Percentiles rank a stretch among this genome's conserved stretches.
phyloP scores from a whole-genome alignment of 2,329 filamentous ascomycete species.

The Xylaria sp. region DNA sequence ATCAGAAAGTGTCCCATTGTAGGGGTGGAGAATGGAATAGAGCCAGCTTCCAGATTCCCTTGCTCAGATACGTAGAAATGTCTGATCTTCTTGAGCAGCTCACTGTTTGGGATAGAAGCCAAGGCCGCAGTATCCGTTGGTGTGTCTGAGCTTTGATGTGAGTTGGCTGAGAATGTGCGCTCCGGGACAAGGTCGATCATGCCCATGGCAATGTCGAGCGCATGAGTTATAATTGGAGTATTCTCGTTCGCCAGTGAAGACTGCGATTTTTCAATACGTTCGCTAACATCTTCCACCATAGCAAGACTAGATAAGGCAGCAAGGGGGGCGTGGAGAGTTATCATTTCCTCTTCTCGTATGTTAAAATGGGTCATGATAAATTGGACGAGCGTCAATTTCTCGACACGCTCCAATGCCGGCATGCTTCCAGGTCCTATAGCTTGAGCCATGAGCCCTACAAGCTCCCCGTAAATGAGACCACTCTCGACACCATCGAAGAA shows the following conservation, averaged over 20 bases:
- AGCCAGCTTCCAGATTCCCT: slow-evolving; percentile 72
- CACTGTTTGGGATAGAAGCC: slow-evolving; percentile 55
- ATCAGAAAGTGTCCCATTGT: slow-evolving; percentile 72
- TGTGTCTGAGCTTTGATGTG: slow-evolving; percentile 40
- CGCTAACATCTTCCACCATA: slow-evolving; percentile 68
- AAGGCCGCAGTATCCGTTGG: slow-evolving; percentile 47
- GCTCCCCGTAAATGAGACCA: slow-evolving; percentile 88
- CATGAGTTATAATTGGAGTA: slow-evolving; percentile 45
- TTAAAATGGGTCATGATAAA: slow-evolving; percentile 93
- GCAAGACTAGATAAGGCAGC: slow-evolving; percentile 72
- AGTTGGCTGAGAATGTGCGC: slow-evolving; percentile 64
- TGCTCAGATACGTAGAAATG: slow-evolving; percentile 77
- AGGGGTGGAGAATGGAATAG: slow-evolving; percentile 67
- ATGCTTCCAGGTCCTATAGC: slow-evolving; percentile 62
- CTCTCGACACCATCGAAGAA: slow-evolving; percentile 99
- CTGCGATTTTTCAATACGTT: slow-evolving; percentile 46
- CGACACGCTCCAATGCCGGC: slow-evolving; percentile 61
- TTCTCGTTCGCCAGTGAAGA: slow-evolving; percentile 41
- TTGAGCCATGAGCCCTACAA: slow-evolving; percentile 74
- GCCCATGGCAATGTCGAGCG: slow-evolving; percentile 62
- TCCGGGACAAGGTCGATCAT: slow-evolving; percentile 74
- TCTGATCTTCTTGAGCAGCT: slow-evolving; percentile 70
- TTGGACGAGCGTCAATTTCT: slow-evolving; percentile 76
- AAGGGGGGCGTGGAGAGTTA: slow-evolving; percentile 84
- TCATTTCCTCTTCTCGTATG: slow-evolving; percentile 95